Evolutionary conservation across 73 alveolate genomes (phyloP), one percentile per base, ranked within the genome.

Genomic region (Paramecium caudatum): DNA sequence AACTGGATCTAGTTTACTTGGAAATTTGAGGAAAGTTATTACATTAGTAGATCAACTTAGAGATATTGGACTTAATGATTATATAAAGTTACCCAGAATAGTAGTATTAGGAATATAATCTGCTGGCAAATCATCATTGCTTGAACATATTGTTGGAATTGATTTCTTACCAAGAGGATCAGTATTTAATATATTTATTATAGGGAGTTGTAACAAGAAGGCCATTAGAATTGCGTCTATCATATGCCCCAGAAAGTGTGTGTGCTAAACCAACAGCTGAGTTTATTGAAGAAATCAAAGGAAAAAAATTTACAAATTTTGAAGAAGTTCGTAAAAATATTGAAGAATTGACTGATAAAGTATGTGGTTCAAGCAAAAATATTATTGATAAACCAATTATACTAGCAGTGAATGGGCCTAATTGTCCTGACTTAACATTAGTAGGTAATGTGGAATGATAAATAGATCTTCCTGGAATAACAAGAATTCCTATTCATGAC

Each of bases 391-490:
- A 95, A 65, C 97, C 99, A 21, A 96, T 96, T 34, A 93, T 94
- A 4, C 92, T 96, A 55, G 91, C 91, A 39, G 95, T 96, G n/a
- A 91, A 91, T 47, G 94, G 97, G 5, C 97, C 90, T 50, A 96
- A 97, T 5, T 96, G 99, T 82, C 99, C 99, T 8, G 98, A 95
- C 62, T 70, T 96, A 55, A 96, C 99, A 1, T 48, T 86, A 16
- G 84, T 74, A 19, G 80, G 80, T 55, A 55, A 23, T 9, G 80
- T 27, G 23, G 12, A 19, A 55, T 27, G 80, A 55, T 3, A 23
- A 10, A 23, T 55, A 55, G 99, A 98, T 91, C 91, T 98, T 69
- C 99, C 99, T 32, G 99, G 99, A 62, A 91, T 98, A 32, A 97
- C 99, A 10, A 90, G 99, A 25, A 96, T 95, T 92, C 98, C 99